Evolutionary conservation across 768 basidiomycete species (phyloP).

Genomic region (Kockovaella imperatae): DNA sequence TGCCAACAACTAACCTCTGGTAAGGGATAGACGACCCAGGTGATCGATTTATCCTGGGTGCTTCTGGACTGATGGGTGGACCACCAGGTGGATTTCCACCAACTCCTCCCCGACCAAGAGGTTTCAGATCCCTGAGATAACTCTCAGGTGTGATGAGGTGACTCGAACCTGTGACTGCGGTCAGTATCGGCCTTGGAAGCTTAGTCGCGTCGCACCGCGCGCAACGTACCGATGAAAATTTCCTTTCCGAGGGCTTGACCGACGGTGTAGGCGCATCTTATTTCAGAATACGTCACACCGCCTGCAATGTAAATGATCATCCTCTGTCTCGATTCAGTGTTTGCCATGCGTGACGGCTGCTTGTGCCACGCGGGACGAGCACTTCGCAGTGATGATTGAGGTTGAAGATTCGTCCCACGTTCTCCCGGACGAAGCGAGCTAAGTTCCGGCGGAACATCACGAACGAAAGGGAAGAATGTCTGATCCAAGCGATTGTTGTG

Average conservation of each 20-base stretch:
- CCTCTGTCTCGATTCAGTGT: slow-evolving; percentile 56
- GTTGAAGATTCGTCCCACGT: slow-evolving; percentile 47
- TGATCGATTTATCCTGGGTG: slow-evolving; percentile 22
- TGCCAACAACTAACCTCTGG: slow-evolving; percentile 24
- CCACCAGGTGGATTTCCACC: slow-evolving; percentile 52
- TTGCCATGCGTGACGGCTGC: slow-evolving; percentile 49
- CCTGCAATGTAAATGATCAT: slow-evolving; percentile 86
- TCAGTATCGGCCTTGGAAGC: not conserved
- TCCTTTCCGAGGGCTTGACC: slow-evolving; percentile 72
- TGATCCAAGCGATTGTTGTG: slow-evolving; percentile 64
- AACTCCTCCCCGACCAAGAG: slow-evolving; percentile 76
- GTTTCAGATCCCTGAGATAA: slow-evolving; percentile 79
- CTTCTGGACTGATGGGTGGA: slow-evolving; percentile 32
- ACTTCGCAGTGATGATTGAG: slow-evolving; percentile 70
- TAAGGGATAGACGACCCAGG: slow-evolving; percentile 31
- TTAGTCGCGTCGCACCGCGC: not conserved
- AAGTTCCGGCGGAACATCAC: slow-evolving; percentile 55
- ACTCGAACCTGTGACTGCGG: slow-evolving; percentile 82
- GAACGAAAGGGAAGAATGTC: slow-evolving; percentile 79
- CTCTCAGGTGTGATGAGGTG: slow-evolving; percentile 73
- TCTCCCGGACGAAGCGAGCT: slow-evolving; percentile 44
- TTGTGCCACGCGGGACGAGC: slow-evolving; percentile 85
- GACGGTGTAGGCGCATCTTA: slow-evolving; percentile 76
- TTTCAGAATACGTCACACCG: slow-evolving; percentile 92
- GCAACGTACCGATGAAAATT: slow-evolving; percentile 69